A percentile compares a stretch with the other conserved stretches of the same genome.
These are phyloP conservation scores for Panaeolus papilionaceus DNA, from an alignment of 768 basidiomycete genomes.

Conservation along the genomic window DNA sequence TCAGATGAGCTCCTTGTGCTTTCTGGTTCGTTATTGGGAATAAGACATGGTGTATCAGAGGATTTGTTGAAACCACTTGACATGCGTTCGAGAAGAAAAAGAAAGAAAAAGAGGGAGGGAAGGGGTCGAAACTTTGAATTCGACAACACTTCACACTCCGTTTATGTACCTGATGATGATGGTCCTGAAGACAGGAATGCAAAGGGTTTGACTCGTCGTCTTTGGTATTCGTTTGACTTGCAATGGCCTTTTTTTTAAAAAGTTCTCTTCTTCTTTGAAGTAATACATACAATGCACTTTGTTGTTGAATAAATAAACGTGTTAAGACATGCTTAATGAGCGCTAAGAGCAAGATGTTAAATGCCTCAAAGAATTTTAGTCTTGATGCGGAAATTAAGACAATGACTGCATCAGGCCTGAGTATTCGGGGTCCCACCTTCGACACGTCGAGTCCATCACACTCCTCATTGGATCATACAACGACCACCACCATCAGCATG, in stretches of 20 bases:
- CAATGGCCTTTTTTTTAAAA: background rate
- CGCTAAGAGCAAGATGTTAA: conserved; percentile 2
- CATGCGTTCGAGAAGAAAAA: background rate
- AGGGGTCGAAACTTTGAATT: conserved; percentile 1
- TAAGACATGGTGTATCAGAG: background rate
- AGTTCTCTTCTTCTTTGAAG: background rate
- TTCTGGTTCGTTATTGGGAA: conserved; percentile 9
- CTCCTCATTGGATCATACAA: conserved; percentile 20
- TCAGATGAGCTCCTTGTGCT: background rate
- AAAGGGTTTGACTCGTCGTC: no score
- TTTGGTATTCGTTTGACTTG: background rate
- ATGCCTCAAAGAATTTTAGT: background rate
- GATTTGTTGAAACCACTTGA: conserved; percentile 6
- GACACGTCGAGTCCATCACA: conserved; percentile 25
- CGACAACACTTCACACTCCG: background rate
- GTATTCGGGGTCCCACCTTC: conserved; percentile 23
- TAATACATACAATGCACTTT: background rate
- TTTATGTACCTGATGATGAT: conserved; percentile 9
- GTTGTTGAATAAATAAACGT: background rate
- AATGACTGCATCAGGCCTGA: background rate
- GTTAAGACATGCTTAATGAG: background rate
- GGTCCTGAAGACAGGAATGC: conserved; percentile 1
- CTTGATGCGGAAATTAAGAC: background rate
- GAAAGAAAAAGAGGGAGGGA: background rate
- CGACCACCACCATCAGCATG: conserved; percentile 45